These are phyloP conservation scores for Cryptosporidium felis DNA, from an alignment of 169 alveolate genomes.

Conservation along the genomic window DNA sequence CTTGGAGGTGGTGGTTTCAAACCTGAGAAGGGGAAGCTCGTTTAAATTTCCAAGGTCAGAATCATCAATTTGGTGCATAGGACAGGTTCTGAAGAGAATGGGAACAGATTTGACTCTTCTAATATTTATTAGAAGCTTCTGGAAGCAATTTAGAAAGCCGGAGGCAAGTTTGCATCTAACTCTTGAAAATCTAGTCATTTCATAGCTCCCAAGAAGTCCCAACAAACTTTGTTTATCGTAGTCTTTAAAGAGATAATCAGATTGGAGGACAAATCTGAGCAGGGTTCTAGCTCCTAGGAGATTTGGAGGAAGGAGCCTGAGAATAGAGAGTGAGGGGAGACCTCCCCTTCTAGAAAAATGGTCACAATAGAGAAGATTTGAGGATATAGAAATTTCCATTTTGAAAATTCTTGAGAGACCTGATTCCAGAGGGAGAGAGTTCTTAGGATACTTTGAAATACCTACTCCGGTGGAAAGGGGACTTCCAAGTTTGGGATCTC, in stretches of 20 bases:
- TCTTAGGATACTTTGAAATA: not conserved
- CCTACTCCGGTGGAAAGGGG: not conserved
- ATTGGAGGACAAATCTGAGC: conserved; percentile 22
- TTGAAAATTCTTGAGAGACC: conserved; percentile 1
- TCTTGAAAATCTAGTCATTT: conserved; percentile 5
- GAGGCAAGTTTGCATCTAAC: conserved; percentile 46
- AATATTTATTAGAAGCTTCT: conserved; percentile 6
- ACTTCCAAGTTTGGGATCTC: not conserved
- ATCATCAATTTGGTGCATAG: not conserved
- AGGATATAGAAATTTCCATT: conserved; percentile 29
- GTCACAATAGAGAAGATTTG: conserved; percentile 13
- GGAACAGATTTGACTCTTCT: not conserved
- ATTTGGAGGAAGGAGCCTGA: conserved; percentile 49
- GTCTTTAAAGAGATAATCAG: conserved; percentile 25
- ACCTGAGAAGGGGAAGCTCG: conserved; percentile 1
- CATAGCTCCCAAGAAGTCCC: conserved; percentile 19
- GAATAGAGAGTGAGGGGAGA: conserved; percentile 39
- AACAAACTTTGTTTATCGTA: conserved; percentile 13
- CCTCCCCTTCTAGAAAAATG: conserved; percentile 61
- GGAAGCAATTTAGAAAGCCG: not conserved
- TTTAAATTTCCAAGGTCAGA: conserved; percentile 6
- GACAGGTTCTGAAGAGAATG: conserved; percentile 14
- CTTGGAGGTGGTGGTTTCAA: conserved; percentile 14
- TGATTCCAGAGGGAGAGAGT: not conserved
- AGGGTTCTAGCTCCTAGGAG: conserved; percentile 48